Evolutionary conservation across 2,329 filamentous ascomycete species (phyloP), one percentile per base, ranked within the genome.

Genomic region (Ceratocystis eucalypticola): DNA sequence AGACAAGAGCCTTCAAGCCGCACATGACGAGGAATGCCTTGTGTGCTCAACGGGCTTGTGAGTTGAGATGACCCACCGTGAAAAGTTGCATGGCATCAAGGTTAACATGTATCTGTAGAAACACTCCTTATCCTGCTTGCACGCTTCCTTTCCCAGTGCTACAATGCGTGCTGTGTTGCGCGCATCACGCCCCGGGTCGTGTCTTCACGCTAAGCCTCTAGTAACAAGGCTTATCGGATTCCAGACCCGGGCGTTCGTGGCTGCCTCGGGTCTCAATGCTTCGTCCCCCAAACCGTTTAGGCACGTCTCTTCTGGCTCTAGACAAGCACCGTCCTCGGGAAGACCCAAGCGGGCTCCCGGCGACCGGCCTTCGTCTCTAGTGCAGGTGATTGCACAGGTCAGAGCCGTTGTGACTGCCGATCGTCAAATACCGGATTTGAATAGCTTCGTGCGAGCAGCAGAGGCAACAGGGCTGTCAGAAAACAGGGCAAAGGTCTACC

Each of bases 401-500:
- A 45, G 62, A 15, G 46, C 22, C 15, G 50, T 64, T 55, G 46
- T 64, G 20, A 64, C 46, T 4, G 17, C 55, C 17, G 55, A 48
- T 1, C 10, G 53, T 10, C 22, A 53, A 20, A 53, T 64, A 44
- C 67, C 67, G 0, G 64, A 64, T 53, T 22, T 68, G 5, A 46
- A 64, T 10, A 45, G 25, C 30, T 68, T 68, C 57, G 64, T 66
- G 7, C 7, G 33, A 7, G 64, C 61, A 10, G 55, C 64, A n/a
- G 30, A 61, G 45, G 8, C 37, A 2, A 25, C 50, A 0, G 64
- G 64, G 17, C 55, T 67, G 41, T 17, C 15, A 15, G 61, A 62
- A 20, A 67, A 62, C 10, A 65, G 30, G 44, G 61, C 55, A 12
- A 67, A 65, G 48, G 61, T 65, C 20, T 62, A 66, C 44, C 50